These are phyloP conservation scores for Zygotorulaspora mrakii DNA, from an alignment of 1,139 yeast species.

Conservation along the genomic window DNA sequence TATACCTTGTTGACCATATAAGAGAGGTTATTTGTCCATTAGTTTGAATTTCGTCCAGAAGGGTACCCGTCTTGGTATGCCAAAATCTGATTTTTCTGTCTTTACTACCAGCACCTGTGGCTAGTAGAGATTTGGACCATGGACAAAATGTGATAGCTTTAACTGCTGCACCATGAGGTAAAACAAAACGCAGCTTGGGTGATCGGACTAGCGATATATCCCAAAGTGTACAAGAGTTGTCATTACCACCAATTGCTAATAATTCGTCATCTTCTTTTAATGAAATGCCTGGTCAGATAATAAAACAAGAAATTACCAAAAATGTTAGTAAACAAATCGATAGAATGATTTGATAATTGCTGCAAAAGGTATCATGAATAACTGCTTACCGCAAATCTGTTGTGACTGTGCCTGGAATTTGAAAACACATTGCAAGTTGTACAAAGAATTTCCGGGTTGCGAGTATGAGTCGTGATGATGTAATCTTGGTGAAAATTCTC, in stretches of 20 bases:
- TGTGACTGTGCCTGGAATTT: conserved; percentile 53
- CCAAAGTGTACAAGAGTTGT: conserved; percentile 69
- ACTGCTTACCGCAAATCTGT: conserved; percentile 60
- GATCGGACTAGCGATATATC: conserved; percentile 42
- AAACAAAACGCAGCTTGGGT: conserved; percentile 46
- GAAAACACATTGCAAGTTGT: conserved; percentile 25
- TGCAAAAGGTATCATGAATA: conserved; percentile 3
- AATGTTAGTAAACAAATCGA: conserved; percentile 3
- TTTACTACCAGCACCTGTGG: conserved; percentile 81
- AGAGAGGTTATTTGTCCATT: conserved; percentile 75
- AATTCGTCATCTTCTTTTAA: conserved; percentile 47
- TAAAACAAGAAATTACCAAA: too few relatives aligned
- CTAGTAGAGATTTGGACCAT: conserved; percentile 65
- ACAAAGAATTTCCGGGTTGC: conserved; percentile 4
- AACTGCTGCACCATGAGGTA: conserved; percentile 73
- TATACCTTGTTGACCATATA: conserved; percentile 63
- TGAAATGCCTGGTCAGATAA: conserved; percentile 54
- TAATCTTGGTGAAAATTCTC: not conserved
- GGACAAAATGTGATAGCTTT: conserved; percentile 82
- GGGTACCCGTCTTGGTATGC: conserved; percentile 76
- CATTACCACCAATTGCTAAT: conserved; percentile 71
- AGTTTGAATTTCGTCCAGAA: conserved; percentile 53
- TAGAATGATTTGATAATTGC: not conserved
- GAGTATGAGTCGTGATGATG: not conserved
- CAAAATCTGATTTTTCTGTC: conserved; percentile 70